These are phyloP conservation scores for Termitomyces sp. DNA, from an alignment of 768 basidiomycete species.

Conservation along the genomic window DNA sequence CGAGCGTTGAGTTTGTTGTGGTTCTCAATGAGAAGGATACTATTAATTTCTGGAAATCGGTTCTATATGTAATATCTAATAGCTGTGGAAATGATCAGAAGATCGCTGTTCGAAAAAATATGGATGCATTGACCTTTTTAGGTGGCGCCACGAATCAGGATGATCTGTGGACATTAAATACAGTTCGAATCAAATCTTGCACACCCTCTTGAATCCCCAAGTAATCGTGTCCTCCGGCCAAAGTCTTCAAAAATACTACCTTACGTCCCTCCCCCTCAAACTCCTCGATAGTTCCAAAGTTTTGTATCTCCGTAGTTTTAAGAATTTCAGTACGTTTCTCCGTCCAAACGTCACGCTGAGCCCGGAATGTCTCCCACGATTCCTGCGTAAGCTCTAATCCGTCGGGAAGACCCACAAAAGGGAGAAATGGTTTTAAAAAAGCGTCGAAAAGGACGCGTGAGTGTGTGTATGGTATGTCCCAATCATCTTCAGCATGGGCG, in stretches of 20 bases:
- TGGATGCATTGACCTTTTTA: neutral
- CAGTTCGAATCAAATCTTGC: constrained; percentile 52
- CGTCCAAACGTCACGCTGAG: constrained; percentile 33
- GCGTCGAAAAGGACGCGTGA: constrained; percentile 68
- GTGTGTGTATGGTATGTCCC: constrained; percentile 72
- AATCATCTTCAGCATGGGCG: constrained; percentile 74
- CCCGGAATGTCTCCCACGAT: constrained; percentile 38
- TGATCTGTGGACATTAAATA: constrained; percentile 21
- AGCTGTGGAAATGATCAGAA: neutral
- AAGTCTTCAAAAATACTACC: constrained; percentile 54
- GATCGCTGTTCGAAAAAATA: neutral
- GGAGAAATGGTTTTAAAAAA: constrained; percentile 62
- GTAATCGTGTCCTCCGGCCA: constrained; percentile 58
- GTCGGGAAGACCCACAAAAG: constrained; percentile 28
- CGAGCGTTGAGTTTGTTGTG: neutral
- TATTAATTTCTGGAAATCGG: neutral
- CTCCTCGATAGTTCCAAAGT: constrained; percentile 55
- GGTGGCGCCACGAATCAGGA: neutral
- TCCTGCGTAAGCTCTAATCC: constrained; percentile 21
- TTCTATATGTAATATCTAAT: neutral
- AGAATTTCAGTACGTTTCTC: constrained; percentile 40
- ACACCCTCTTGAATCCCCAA: constrained; percentile 67
- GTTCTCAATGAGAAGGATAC: neutral
- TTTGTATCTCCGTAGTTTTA: constrained; percentile 35
- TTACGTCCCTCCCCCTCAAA: constrained; percentile 41